Evolutionary conservation across 305 asterid genomes (phyloP).

Genomic region (Salvia sclarea): DNA sequence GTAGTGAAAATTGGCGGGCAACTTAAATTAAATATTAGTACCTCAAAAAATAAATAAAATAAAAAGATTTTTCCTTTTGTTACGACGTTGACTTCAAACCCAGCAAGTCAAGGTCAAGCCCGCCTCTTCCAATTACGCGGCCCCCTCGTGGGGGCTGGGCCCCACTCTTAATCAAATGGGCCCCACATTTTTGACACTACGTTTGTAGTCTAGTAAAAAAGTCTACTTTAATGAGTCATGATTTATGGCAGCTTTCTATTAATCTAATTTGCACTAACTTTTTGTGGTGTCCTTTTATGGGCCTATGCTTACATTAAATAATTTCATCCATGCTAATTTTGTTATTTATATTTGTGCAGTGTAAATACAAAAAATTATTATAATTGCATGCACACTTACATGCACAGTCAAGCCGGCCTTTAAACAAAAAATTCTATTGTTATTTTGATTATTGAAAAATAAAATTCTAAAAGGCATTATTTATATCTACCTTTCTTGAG

Average conservation of each 20-base stretch:
- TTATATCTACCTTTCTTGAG: too few relatives aligned
- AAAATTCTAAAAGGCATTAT: too few relatives aligned
- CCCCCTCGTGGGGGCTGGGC: constrained; percentile 33
- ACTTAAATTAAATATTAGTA: too few relatives aligned
- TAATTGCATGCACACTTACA: too few relatives aligned
- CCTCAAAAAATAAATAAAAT: too few relatives aligned
- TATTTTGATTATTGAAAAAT: too few relatives aligned
- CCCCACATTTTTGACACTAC: constrained; percentile 26
- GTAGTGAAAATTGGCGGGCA: too few relatives aligned
- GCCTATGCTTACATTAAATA: background rate
- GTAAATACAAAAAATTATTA: too few relatives aligned
- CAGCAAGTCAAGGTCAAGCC: constrained; percentile 39
- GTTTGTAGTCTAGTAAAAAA: constrained; percentile 37
- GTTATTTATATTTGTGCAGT: too few relatives aligned
- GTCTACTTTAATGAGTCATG: constrained; percentile 32
- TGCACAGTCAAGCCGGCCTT: too few relatives aligned
- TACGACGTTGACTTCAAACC: constrained; percentile 35
- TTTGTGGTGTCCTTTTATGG: background rate
- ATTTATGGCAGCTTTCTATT: constrained; percentile 31
- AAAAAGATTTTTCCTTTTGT: too few relatives aligned
- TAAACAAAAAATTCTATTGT: too few relatives aligned
- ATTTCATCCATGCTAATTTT: background rate
- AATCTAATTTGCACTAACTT: background rate
- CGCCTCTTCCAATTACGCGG: constrained; percentile 30
- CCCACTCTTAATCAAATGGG: constrained; percentile 6